phyloP scores from a whole-genome alignment of 1,139 yeast genomes.

The Saccharomyces pastorianus region DNA sequence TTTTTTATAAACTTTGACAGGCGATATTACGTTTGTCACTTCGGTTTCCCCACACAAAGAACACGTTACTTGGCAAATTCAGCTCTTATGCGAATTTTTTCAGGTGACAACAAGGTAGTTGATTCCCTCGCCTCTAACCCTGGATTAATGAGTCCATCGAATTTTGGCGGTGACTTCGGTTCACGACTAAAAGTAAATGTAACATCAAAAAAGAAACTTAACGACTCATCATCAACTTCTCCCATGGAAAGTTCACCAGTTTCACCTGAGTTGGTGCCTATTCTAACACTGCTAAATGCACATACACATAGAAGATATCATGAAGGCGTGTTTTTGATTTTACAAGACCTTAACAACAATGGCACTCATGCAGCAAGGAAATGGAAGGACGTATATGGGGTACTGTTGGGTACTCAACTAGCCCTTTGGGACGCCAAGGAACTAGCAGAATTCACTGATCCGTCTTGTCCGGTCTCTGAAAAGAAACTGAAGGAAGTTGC shows the following conservation, averaged over 20 bases:
- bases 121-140: neutral
- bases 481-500: slow-evolving; percentile 44
- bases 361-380: slow-evolving; percentile 75
- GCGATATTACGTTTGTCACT: neutral
- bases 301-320: slow-evolving; percentile 66
- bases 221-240: neutral
- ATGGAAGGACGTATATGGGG: slow-evolving; percentile 93
- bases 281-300: slow-evolving; percentile 62
- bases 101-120: slow-evolving; percentile 7
- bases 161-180: neutral
- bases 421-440: slow-evolving; percentile 89
- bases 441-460: slow-evolving; percentile 42
- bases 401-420: slow-evolving; percentile 79
- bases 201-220: neutral
- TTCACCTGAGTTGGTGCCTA: slow-evolving; percentile 68
- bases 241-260: slow-evolving; percentile 11
- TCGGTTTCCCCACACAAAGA: slow-evolving; percentile 1
- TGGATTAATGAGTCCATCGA: neutral
- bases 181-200: neutral
- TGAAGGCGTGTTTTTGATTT: slow-evolving; percentile 67
- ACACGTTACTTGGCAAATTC: neutral
- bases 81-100: slow-evolving; percentile 9
- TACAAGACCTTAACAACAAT: slow-evolving; percentile 67
- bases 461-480: slow-evolving; percentile 37
- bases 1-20: neutral